These are phyloP conservation scores for Glomus cerebriforme DNA, from an alignment of 192 early-diverging fungal genomes.

Conservation along the genomic window DNA sequence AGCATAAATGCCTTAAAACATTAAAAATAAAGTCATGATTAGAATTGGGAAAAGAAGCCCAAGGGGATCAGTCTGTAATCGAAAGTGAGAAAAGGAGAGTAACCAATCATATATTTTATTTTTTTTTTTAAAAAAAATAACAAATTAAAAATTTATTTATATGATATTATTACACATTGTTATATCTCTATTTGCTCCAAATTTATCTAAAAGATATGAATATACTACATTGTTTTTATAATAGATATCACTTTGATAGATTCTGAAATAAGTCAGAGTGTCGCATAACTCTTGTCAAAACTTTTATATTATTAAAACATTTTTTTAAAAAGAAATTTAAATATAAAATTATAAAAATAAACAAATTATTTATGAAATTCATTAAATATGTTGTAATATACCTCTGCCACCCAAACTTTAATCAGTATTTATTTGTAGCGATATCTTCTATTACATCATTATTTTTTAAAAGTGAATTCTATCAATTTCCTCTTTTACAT, in stretches of 20 bases:
- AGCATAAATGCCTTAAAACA: too few species aligned
- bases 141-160: background rate
- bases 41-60: too few species aligned
- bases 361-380: background rate
- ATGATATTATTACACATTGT: background rate
- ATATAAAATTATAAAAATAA: background rate
- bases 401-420: background rate
- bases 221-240: background rate
- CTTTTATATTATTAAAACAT: background rate
- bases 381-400: background rate
- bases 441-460: background rate
- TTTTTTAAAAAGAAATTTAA: background rate
- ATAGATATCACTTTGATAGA: background rate
- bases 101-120: background rate
- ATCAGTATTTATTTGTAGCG: background rate
- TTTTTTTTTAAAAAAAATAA: background rate
- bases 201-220: background rate
- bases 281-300: constrained; percentile 2
- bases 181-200: background rate
- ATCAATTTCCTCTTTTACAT: background rate
- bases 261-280: background rate
- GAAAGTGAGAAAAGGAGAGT: too few species aligned
- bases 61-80: too few species aligned
- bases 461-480: background rate
- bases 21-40: too few species aligned